Conservation (phyloP, 208 protist species). For the Trypanosoma brucei region DNA sequence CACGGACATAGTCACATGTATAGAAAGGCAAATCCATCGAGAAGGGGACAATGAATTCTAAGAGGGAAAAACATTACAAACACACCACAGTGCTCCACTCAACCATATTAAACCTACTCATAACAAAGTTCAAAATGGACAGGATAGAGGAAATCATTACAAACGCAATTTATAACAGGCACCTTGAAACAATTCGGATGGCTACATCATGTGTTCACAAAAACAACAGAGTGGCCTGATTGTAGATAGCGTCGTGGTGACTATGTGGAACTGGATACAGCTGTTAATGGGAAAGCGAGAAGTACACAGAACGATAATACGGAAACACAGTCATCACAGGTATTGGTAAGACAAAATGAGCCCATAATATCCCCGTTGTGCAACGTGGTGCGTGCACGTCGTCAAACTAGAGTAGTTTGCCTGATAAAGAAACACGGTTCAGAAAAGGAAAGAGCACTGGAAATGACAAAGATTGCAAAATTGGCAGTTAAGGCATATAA, state of each 20-base stretch:
- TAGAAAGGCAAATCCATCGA: background rate
- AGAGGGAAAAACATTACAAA: background rate
- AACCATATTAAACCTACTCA: background rate
- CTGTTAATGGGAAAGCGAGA: background rate
- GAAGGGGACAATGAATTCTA: background rate
- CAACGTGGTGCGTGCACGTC: background rate
- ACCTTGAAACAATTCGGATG: background rate
- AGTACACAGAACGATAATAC: background rate
- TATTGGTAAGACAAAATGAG: background rate
- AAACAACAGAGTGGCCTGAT: background rate
- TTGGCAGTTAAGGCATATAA: background rate
- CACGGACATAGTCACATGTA: background rate
- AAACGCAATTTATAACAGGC: background rate
- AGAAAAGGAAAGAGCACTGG: background rate
- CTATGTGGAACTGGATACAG: background rate
- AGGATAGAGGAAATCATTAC: background rate
- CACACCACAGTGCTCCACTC: background rate
- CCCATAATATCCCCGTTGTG: constrained; percentile 3
- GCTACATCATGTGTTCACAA: background rate
- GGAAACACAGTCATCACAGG: background rate
- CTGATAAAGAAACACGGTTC: background rate
- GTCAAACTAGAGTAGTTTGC: background rate
- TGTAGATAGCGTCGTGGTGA: background rate
- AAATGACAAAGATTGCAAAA: background rate
- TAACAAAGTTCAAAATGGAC: background rate